These are phyloP conservation scores for Coemansia erecta DNA, from an alignment of 192 early-diverging fungal genomes.

Conservation along the genomic window DNA sequence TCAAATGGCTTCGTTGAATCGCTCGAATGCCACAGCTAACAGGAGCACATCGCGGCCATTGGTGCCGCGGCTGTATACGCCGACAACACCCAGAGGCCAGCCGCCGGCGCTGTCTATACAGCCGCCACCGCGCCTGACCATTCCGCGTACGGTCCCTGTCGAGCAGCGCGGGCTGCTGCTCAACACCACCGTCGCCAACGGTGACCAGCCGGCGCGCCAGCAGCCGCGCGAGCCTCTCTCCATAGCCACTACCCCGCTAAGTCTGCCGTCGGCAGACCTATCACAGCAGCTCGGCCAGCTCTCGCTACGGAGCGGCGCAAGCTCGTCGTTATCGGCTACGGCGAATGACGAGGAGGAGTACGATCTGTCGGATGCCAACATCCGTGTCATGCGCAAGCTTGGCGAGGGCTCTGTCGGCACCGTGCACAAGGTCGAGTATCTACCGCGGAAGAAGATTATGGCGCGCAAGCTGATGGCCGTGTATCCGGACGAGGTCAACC, in stretches of 20 bases:
- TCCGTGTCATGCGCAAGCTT: conserved; percentile 71
- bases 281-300: conserved; percentile 30
- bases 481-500: conserved; percentile 64
- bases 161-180: conserved; percentile 4
- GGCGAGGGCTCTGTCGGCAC: conserved; percentile 95
- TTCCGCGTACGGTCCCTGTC: conserved; percentile 30
- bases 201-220: conserved; percentile 44
- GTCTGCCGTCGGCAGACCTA: not conserved
- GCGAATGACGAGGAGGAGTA: conserved; percentile 45
- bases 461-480: conserved; percentile 82
- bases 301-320: not conserved
- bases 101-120: conserved; percentile 10
- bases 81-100: conserved; percentile 48
- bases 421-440: conserved; percentile 82
- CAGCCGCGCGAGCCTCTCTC: conserved; percentile 45
- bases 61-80: conserved; percentile 31
- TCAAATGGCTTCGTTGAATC: conserved; percentile 48
- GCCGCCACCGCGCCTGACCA: conserved; percentile 26
- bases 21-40: conserved; percentile 52
- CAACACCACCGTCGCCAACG: not conserved
- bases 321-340: conserved; percentile 17
- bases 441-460: conserved; percentile 75
- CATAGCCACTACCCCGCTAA: conserved; percentile 9
- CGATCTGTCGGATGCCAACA: conserved; percentile 60
- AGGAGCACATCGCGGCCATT: conserved; percentile 16